Evolutionary conservation across 176 grass and related monocot genomes (phyloP).

Genomic region (Neostapfia colusana): DNA sequence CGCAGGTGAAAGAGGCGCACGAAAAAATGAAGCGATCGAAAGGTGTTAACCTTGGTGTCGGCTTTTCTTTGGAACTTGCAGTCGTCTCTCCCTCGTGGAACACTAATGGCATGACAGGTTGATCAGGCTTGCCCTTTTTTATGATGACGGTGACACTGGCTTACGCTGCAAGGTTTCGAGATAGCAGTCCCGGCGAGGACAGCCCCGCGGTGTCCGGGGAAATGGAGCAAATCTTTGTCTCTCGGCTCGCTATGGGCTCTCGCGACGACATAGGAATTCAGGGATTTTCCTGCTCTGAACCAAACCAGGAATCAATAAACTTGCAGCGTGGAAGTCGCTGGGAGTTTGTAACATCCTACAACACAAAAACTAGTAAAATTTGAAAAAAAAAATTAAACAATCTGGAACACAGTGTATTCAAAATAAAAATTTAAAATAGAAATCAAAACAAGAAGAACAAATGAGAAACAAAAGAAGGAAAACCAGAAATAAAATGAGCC

Average conservation of each 20-base stretch:
- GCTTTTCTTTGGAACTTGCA: neutral
- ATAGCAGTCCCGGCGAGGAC: neutral
- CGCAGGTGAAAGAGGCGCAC: conserved; percentile 26
- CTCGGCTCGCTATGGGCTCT: neutral
- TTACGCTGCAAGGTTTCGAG: conserved; percentile 26
- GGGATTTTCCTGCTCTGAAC: neutral
- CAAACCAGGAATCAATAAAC: neutral
- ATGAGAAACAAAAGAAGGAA: too few relatives aligned
- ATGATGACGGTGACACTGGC: neutral
- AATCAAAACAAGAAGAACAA: too few relatives aligned
- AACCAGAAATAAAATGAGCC: too few relatives aligned
- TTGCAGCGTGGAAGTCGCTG: too few relatives aligned
- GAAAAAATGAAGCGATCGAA: neutral
- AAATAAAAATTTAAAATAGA: too few relatives aligned
- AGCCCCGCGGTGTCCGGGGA: neutral
- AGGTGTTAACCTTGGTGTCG: neutral
- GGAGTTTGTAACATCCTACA: too few relatives aligned
- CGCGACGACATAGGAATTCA: neutral
- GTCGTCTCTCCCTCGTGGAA: neutral
- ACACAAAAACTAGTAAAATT: too few relatives aligned
- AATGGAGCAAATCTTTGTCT: neutral
- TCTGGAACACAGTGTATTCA: too few relatives aligned
- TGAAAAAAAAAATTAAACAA: too few relatives aligned
- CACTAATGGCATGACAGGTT: neutral
- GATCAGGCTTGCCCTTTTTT: neutral